A percentile compares a stretch with the other conserved stretches of the same genome.
phyloP scores from a whole-genome alignment of 257 asterid genomes.

The Henckelia pumila region DNA sequence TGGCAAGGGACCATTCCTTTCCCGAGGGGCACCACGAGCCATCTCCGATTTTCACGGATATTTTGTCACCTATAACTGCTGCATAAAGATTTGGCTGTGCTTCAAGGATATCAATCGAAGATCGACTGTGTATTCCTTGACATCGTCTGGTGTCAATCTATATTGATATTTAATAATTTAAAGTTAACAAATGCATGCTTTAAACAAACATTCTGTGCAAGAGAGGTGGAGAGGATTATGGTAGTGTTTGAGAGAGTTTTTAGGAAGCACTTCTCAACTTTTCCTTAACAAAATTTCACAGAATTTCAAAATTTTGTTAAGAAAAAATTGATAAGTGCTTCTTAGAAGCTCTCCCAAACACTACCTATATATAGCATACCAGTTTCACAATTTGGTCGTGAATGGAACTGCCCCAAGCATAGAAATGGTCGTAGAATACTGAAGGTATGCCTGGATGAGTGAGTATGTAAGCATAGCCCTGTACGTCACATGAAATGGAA shows the following conservation, averaged over 20 bases:
- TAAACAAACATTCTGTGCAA: not conserved
- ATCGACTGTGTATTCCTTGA: constrained; percentile 72
- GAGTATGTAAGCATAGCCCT: constrained; percentile 85
- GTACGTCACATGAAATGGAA: constrained; percentile 17
- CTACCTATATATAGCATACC: constrained; percentile 56
- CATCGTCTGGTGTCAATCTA: constrained; percentile 67
- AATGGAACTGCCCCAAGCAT: constrained; percentile 59
- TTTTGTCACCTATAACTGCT: constrained; percentile 69
- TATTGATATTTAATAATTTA: constrained; percentile 8
- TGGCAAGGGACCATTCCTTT: constrained; percentile 75
- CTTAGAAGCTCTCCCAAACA: too few species aligned
- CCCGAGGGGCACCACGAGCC: constrained; percentile 91
- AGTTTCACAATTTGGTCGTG: constrained; percentile 82
- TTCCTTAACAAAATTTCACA: too few species aligned
- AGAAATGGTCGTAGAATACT: constrained; percentile 90
- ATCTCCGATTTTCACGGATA: constrained; percentile 86
- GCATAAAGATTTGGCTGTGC: constrained; percentile 84
- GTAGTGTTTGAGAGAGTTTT: too few species aligned
- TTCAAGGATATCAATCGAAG: constrained; percentile 58
- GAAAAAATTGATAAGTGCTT: too few species aligned
- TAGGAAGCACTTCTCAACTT: too few species aligned
- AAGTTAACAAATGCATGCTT: not conserved
- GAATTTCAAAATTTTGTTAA: too few species aligned
- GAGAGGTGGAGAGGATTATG: too few species aligned
- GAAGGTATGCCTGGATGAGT: constrained; percentile 91